Percentiles rank a stretch among this genome's conserved stretches.
These are phyloP conservation scores for Aspergillus aculeatinus DNA, from an alignment of 2,329 filamentous ascomycete species.

Conservation along the genomic window DNA sequence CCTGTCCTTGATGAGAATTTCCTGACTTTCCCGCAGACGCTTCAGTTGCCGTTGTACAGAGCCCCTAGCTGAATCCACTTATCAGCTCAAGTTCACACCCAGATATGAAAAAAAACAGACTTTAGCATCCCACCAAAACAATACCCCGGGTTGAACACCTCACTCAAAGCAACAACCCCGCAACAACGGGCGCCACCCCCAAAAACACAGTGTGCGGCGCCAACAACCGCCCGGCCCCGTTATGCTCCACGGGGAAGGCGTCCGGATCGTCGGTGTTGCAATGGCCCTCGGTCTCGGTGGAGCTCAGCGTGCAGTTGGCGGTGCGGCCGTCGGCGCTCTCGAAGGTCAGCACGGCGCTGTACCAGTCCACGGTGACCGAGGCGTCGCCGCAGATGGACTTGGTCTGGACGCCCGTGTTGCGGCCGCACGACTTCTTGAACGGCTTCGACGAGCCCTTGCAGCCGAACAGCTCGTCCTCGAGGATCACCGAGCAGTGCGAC, in stretches of 20 bases:
- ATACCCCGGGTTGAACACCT: not conserved
- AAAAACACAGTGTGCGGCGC: constrained; percentile 3
- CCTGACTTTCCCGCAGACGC: too few relatives aligned
- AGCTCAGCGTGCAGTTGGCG: constrained; percentile 18
- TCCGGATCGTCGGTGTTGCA: constrained; percentile 15
- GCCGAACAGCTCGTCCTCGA: constrained; percentile 17
- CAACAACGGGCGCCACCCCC: constrained; percentile 10
- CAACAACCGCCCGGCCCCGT: constrained; percentile 5
- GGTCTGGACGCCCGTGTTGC: constrained; percentile 25
- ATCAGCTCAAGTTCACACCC: too few relatives aligned
- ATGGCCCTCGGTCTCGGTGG: constrained; percentile 7
- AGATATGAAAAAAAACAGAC: too few relatives aligned
- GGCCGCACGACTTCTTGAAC: constrained; percentile 20
- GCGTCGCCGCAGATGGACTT: constrained; percentile 10
- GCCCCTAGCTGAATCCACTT: too few relatives aligned
- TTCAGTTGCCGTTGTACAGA: too few relatives aligned
- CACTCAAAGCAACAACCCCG: constrained; percentile 11
- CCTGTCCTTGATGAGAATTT: too few relatives aligned
- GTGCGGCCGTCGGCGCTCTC: constrained; percentile 3
- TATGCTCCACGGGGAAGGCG: constrained; percentile 9
- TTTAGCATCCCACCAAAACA: too few relatives aligned
- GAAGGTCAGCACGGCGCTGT: constrained; percentile 13
- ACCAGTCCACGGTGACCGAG: constrained; percentile 13
- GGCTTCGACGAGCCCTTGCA: constrained; percentile 18
- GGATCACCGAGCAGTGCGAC: constrained; percentile 17